Evolutionary conservation across 73 alveolate species (phyloP), one percentile per base, ranked within the genome.

Genomic region (Breviolum minutum): DNA sequence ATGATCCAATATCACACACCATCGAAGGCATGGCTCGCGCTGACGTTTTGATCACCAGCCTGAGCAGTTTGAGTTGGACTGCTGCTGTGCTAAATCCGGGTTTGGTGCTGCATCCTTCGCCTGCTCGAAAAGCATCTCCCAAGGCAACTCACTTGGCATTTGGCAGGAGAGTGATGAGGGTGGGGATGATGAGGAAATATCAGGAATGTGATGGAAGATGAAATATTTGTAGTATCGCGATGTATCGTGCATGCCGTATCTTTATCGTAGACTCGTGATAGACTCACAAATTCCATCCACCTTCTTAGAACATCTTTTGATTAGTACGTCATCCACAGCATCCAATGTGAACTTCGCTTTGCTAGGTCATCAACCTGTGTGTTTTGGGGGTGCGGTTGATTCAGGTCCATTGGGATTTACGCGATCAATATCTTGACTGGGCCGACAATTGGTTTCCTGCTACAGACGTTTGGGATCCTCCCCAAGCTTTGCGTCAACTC

Each of bases 1-100:
- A 40, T 40, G 54, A 40, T 40, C 54, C 54, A 40, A 40, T 3
- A 40, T 40, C 54, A 40, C 12, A n/a, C 81, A 71, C 30, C 26
- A 22, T 61, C 63, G n/a, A 30, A 77, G 86, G 86, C 19, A 83
- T 83, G 92, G 92, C 92, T 26, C 73, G 76, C 32, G 92, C 92
- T 26, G 92, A 83, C 10, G 76, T 83, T 17, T 60, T 83, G 62
- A 83, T 83, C 76, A 83, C 76, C 92, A 83, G 92, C 61, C 24
- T 83, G 76, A 83, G 92, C 92, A 83, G 92, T 61, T 61, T 83
- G 76, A 83, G 92, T 83, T 83, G 92, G 92, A 83, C 76, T 60
- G 92, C 92, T 10, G 92, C 92, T 11, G 92, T 83, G 92, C 92
- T 83, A 61, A 83, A 83, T 74, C 9, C 54, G 14, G 76, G 92